Base-by-base conservation (phyloP, 768 basidiomycete genomes). In the Neoboletus subvelutipes region DNA sequence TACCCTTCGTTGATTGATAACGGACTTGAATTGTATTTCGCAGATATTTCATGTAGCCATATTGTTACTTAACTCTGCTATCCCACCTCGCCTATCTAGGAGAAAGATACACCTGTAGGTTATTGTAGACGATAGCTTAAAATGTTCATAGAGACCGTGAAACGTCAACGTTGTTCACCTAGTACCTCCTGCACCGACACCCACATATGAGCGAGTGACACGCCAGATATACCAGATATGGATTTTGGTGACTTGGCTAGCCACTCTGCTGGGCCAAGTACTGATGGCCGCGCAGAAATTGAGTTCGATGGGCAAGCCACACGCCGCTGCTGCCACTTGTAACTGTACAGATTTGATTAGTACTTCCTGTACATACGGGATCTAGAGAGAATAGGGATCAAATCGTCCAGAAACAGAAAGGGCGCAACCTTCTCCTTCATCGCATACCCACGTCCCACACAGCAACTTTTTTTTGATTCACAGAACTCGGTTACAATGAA, bases 1-100 rank as follows among this genome's bases (percentile, higher is more conserved):
- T 24, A 34, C 31, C 24, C 37, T 31, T 2, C 29, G 11, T 33
- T 12, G n/a, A n/a, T n/a, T n/a, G 39, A 36, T 56, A 20, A 12
- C 24, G 22, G 26, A 55, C n/a, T 2, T 15, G 31, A 42, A 2
- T 47, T 34, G 33, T 46, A 29, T 15, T n/a, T 49, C 5, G 1
- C 18, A 28, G 15, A 15, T 6, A 0, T 20, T 51, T 34, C 37
- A 3, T 57, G 56, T 57, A 57, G 56, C 56, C 10, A 22, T 57
- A 57, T 1, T 10, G 11, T 39, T 45, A 17, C 8, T 22, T 43
- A 2, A 34, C 7, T 49, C 24, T 18, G 13, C 6, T 46, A 50
- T n/a, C 12, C 20, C 9, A 50, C 15, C 5, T 12, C 28, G 20
- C 26, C 29, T 18, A 22, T 20, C 20, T 4, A 6, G 20, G 49